Conservation (phyloP, 495 filamentous ascomycete species). For the Jackrogersella minutella region DNA sequence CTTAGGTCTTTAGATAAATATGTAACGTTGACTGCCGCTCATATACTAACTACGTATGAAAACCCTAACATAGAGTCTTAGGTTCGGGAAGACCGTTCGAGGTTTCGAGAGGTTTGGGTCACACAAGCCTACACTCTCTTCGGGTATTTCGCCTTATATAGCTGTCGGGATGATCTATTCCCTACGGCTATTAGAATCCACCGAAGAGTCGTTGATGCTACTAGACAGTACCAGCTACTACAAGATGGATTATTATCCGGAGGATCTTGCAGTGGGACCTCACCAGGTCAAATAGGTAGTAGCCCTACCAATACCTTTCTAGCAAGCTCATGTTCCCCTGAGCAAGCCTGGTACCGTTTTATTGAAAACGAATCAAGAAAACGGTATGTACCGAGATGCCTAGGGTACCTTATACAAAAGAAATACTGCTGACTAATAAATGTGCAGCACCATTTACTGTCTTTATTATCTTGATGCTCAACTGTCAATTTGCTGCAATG, state of each 20-base stretch:
- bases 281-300: neutral
- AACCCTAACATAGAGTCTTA: no score
- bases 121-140: neutral
- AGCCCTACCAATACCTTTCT: no score
- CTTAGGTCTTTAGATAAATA: neutral
- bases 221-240: neutral
- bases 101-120: neutral
- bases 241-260: neutral
- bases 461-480: neutral
- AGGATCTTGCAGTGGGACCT: neutral
- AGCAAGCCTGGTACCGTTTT: neutral
- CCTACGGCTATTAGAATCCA: neutral
- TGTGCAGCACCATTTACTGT: neutral
- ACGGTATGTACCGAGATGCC: neutral
- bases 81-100: neutral
- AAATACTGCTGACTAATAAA: neutral
- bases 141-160: neutral
- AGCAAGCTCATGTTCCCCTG: neutral
- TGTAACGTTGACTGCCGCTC: no score
- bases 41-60: no score
- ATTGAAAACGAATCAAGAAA: constrained; percentile 1
- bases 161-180: neutral
- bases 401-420: neutral
- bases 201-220: neutral
- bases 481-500: neutral